Evolutionary conservation across 306 rosid species (phyloP).

Genomic region (Quercus robur): DNA sequence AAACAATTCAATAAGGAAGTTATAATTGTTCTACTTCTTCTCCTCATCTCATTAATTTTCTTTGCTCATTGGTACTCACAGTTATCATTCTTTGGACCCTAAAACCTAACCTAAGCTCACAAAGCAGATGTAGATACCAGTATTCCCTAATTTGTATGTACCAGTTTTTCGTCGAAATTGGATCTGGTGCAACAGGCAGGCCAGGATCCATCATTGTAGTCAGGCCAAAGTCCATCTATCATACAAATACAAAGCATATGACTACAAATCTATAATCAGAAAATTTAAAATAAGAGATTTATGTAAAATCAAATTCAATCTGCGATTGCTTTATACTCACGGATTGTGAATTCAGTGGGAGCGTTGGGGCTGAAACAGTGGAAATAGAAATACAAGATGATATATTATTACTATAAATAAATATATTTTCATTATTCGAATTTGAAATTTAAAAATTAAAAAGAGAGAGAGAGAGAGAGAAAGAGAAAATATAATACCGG

Average conservation of each 20-base stretch:
- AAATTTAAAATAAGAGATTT: neutral
- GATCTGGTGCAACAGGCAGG: slow-evolving; percentile 75
- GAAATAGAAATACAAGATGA: neutral
- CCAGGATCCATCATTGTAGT: slow-evolving; percentile 96
- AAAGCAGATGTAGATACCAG: neutral
- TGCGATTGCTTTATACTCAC: slow-evolving; percentile 49
- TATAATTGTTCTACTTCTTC: too few relatives aligned
- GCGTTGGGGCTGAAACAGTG: slow-evolving; percentile 55
- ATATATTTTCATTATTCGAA: too few relatives aligned
- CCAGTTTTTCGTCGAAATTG: slow-evolving; percentile 74
- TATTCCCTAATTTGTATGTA: neutral
- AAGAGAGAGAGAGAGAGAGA: too few relatives aligned
- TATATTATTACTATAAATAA: too few relatives aligned
- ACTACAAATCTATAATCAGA: too few relatives aligned
- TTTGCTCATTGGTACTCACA: too few relatives aligned
- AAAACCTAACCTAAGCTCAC: neutral
- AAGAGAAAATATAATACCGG: slow-evolving; percentile 29
- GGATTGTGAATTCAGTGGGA: slow-evolving; percentile 79
- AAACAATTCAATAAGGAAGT: too few relatives aligned
- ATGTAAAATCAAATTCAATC: neutral
- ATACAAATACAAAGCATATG: slow-evolving; percentile 9
- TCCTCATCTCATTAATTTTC: too few relatives aligned
- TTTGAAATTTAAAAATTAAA: too few relatives aligned
- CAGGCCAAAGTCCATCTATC: slow-evolving; percentile 96
- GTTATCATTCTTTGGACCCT: too few relatives aligned